Conservation (phyloP, 495 filamentous ascomycete genomes). For the Hypoxylon subgilvum region DNA sequence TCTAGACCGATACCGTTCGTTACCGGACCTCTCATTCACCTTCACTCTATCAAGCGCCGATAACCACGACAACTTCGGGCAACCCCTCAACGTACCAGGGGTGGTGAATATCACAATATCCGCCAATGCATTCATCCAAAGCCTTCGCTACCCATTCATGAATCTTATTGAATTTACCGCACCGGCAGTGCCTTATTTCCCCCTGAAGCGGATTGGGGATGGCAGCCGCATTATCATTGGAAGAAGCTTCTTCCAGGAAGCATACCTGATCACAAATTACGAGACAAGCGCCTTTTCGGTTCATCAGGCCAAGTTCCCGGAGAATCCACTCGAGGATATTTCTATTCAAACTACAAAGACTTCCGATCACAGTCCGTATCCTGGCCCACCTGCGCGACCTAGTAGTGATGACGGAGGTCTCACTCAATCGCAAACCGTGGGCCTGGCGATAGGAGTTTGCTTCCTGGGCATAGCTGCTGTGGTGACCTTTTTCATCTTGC, state of each 20-base stretch:
- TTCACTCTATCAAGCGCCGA: slow-evolving; percentile 63
- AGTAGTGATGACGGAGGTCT: slow-evolving; percentile 45
- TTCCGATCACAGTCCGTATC: slow-evolving; percentile 54
- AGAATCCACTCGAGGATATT: slow-evolving; percentile 50
- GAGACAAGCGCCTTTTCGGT: slow-evolving; percentile 66
- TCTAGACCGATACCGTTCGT: slow-evolving; percentile 46
- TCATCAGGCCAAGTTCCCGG: slow-evolving; percentile 61
- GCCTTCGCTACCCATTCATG: slow-evolving; percentile 62
- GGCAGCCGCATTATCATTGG: slow-evolving; percentile 67
- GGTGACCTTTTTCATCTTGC: slow-evolving; percentile 41
- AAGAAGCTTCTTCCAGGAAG: slow-evolving; percentile 73
- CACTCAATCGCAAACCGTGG: slow-evolving; percentile 47
- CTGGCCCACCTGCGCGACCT: slow-evolving; percentile 35
- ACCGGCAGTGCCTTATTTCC: slow-evolving; percentile 64
- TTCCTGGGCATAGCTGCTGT: slow-evolving; percentile 52
- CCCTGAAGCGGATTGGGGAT: slow-evolving; percentile 58
- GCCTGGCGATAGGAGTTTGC: slow-evolving; percentile 52
- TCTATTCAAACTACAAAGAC: slow-evolving; percentile 57
- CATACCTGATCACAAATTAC: slow-evolving; percentile 71
- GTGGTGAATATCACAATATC: slow-evolving; percentile 68
- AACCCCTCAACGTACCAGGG: slow-evolving; percentile 50
- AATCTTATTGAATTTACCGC: slow-evolving; percentile 52
- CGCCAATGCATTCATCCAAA: slow-evolving; percentile 67
- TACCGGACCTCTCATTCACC: slow-evolving; percentile 60
- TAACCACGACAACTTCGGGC: slow-evolving; percentile 51